These are phyloP conservation scores for Volvox africanus DNA, from an alignment of 139 green algal genomes.

Conservation along the genomic window DNA sequence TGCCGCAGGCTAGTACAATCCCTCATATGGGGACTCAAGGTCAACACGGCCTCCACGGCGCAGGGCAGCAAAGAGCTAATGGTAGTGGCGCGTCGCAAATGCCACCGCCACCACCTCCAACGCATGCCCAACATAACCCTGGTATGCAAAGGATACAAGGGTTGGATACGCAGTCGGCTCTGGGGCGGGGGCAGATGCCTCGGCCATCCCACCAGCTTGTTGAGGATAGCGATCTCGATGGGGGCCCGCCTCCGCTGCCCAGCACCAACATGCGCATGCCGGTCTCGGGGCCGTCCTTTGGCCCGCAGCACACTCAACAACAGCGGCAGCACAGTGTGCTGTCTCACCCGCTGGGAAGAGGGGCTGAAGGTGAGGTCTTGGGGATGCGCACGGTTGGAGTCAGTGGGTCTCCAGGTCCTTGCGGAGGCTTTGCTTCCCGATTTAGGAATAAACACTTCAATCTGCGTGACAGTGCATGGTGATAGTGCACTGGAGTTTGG, in stretches of 20 bases:
- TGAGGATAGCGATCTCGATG: not conserved
- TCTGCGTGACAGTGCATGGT: no score
- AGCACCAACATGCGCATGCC: constrained; percentile 10
- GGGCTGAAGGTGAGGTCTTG: not conserved
- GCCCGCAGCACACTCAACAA: not conserved
- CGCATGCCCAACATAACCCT: not conserved
- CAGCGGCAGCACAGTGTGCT: constrained; percentile 1
- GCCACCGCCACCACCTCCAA: not conserved
- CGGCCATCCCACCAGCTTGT: not conserved
- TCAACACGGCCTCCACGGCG: not conserved
- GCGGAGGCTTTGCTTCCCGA: no score
- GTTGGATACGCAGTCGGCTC: not conserved
- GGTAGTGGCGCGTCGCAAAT: not conserved
- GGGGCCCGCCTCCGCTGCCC: not conserved
- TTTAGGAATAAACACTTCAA: no score
- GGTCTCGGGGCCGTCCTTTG: not conserved
- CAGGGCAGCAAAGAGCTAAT: not conserved
- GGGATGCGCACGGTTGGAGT: no score
- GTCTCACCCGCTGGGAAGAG: not conserved
- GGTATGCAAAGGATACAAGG: not conserved
- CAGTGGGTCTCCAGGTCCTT: no score
- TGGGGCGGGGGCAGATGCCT: not conserved
- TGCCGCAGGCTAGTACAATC: not conserved
- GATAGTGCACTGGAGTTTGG: no score
- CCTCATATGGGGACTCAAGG: not conserved